Conservation (phyloP, 768 basidiomycete genomes). For the Astraeus odoratus region DNA sequence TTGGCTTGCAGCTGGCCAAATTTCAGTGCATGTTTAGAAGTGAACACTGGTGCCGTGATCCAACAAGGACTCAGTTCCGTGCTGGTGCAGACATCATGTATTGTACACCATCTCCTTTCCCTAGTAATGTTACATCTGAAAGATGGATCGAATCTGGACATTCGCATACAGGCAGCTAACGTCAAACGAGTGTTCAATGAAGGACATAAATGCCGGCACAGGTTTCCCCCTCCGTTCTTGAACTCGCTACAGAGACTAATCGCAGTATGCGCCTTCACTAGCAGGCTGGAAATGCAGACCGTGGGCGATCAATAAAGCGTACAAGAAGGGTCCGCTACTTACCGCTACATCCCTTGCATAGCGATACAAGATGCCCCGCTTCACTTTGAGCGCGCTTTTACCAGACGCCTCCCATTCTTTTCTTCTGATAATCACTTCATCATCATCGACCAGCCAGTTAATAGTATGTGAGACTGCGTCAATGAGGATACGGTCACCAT, state of each 20-base stretch:
- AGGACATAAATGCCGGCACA: no score
- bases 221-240: no score
- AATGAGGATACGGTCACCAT: constrained; percentile 75
- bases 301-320: constrained; percentile 5
- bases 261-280: constrained; percentile 75
- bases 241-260: constrained; percentile 38
- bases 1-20: no score
- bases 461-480: constrained; percentile 61
- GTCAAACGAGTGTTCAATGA: no score
- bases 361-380: constrained; percentile 66
- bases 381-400: constrained; percentile 57
- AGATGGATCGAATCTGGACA: no score
- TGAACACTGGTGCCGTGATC: no score
- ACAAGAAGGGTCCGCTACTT: constrained; percentile 29
- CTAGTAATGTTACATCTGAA: no score
- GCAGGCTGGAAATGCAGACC: constrained; percentile 49
- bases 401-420: constrained; percentile 66
- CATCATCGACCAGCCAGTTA: constrained; percentile 66
- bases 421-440: constrained; percentile 52
- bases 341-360: constrained; percentile 86
- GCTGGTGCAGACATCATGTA: no score
- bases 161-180: no score
- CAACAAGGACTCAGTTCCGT: no score
- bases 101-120: no score
- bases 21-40: no score